These are phyloP conservation scores for Petunia axillaris DNA, from an alignment of 257 asterid genomes.

Conservation along the genomic window DNA sequence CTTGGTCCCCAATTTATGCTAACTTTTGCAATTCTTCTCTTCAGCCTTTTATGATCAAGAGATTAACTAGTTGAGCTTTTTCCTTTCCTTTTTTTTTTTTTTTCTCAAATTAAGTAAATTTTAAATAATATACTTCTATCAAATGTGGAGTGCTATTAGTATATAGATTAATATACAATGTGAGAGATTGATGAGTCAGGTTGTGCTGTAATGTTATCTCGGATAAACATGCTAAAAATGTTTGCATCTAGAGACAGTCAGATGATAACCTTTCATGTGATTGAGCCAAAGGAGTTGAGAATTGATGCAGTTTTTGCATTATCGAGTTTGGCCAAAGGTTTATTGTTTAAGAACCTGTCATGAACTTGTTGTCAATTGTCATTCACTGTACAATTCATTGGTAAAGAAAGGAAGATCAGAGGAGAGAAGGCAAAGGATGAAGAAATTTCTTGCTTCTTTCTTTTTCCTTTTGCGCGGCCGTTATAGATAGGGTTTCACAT, in stretches of 20 bases:
- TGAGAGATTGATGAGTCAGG: background rate
- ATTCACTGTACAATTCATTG: background rate
- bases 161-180: background rate
- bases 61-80: background rate
- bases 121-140: background rate
- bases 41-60: background rate
- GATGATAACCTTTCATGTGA: background rate
- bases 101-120: background rate
- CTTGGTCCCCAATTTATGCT: background rate
- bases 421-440: background rate
- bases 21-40: background rate
- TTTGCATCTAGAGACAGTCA: background rate
- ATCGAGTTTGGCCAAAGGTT: background rate
- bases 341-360: background rate
- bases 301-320: background rate
- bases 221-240: background rate
- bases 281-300: background rate
- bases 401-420: background rate
- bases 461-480: background rate
- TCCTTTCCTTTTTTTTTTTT: too few species aligned
- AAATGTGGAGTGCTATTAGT: background rate
- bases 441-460: slow-evolving; percentile 3
- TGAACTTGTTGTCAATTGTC: background rate
- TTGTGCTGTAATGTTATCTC: background rate
- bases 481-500: background rate